These are phyloP conservation scores for Fusarium miscanthi DNA, from an alignment of 2,329 filamentous ascomycete species.

Conservation along the genomic window DNA sequence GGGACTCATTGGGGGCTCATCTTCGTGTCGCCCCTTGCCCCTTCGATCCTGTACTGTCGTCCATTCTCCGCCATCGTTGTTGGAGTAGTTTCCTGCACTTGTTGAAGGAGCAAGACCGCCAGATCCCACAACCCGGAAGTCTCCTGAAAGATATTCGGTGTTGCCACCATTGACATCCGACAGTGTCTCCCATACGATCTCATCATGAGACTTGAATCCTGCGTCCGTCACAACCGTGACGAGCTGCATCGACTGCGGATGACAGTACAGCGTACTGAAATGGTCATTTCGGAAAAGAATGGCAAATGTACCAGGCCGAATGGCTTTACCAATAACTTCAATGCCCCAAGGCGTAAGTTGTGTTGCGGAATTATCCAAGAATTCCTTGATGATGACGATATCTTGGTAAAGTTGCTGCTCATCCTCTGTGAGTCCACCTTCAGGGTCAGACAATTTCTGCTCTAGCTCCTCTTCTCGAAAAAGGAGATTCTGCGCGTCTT, in stretches of 20 bases:
- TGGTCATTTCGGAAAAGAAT: conserved; percentile 98
- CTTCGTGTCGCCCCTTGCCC: conserved; percentile 44
- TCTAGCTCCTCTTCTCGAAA: conserved; percentile 92
- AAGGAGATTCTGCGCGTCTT: conserved; percentile 89
- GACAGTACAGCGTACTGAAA: conserved; percentile 92
- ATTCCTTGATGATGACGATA: conserved; percentile 84
- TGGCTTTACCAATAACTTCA: conserved; percentile 74
- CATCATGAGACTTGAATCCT: conserved; percentile 86
- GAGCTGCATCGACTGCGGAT: conserved; percentile 79
- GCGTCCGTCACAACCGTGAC: conserved; percentile 92
- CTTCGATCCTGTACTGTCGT: conserved; percentile 61
- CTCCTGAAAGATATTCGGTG: conserved; percentile 87
- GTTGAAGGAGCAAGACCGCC: conserved; percentile 34
- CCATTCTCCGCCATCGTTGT: conserved; percentile 58
- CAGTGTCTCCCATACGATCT: conserved; percentile 96
- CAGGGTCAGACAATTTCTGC: conserved; percentile 68
- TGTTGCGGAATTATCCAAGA: conserved; percentile 82
- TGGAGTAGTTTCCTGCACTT: conserved; percentile 23
- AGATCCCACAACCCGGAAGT: conserved; percentile 85
- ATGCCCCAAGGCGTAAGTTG: conserved; percentile 88
- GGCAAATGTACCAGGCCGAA: conserved; percentile 82
- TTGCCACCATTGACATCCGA: conserved; percentile 87
- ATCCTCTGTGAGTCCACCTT: conserved; percentile 68
- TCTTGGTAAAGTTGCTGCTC: conserved; percentile 88
- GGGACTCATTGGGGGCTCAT: conserved; percentile 51